phyloP scores from a whole-genome alignment of 1,139 yeast genomes.

The Geotrichum klebahnii region DNA sequence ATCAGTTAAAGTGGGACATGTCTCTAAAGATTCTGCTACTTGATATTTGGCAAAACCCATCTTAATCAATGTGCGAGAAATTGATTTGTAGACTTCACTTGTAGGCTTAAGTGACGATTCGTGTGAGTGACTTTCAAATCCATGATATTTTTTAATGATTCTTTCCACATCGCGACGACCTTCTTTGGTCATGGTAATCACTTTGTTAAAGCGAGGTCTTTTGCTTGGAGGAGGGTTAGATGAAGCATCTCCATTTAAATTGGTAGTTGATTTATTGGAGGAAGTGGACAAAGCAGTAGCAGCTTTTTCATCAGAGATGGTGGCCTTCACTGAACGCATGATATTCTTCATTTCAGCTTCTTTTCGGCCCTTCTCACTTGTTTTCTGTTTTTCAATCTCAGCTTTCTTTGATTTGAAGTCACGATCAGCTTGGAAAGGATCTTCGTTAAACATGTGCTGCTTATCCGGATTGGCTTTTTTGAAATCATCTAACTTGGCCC shows the following conservation, averaged over 20 bases:
- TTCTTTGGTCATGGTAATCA: slow-evolving; percentile 36
- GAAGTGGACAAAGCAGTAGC: not conserved
- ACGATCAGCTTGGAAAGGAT: slow-evolving; percentile 64
- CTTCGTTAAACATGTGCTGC: slow-evolving; percentile 48
- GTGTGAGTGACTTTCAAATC: slow-evolving; percentile 25
- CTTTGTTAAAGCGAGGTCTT: slow-evolving; percentile 32
- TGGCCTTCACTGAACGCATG: slow-evolving; percentile 22
- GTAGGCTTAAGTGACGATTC: not conserved
- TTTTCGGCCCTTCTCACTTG: slow-evolving; percentile 22
- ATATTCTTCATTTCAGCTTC: slow-evolving; percentile 23
- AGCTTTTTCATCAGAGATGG: slow-evolving; percentile 17
- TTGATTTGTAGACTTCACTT: slow-evolving; percentile 9
- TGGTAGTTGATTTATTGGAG: not conserved
- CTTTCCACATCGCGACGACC: slow-evolving; percentile 35
- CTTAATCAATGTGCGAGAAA: slow-evolving; percentile 34
- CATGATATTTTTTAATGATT: slow-evolving; percentile 34
- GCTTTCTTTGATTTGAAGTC: slow-evolving; percentile 41
- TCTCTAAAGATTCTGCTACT: slow-evolving; percentile 64
- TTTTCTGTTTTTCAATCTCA: slow-evolving; percentile 22
- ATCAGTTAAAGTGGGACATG: slow-evolving; percentile 46
- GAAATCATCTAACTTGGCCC: slow-evolving; percentile 66
- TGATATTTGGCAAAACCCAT: slow-evolving; percentile 72
- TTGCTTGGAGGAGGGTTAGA: slow-evolving; percentile 7
- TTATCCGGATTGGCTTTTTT: slow-evolving; percentile 30
- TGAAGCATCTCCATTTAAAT: slow-evolving; percentile 9